Evolutionary conservation across 345 rosid species (phyloP).

Genomic region (Stellera chamaejasme): DNA sequence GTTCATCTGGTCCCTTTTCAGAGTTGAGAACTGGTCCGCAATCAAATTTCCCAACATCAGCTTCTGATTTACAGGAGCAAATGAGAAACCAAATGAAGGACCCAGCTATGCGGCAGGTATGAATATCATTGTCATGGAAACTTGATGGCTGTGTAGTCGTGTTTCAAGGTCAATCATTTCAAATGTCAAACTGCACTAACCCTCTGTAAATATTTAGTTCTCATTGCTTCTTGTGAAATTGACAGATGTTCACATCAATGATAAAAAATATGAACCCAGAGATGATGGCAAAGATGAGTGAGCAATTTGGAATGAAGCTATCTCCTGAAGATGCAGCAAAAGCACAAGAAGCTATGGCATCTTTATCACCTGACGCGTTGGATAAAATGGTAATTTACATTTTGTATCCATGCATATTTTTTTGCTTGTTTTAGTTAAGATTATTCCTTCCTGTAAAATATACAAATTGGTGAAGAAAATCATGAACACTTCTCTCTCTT

Average conservation of each 20-base stretch:
- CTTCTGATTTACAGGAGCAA: slow-evolving; percentile 78
- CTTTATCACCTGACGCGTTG: slow-evolving; percentile 72
- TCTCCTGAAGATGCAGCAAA: slow-evolving; percentile 79
- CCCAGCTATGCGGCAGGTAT: slow-evolving; percentile 90
- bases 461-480: not conserved
- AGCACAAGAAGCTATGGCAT: slow-evolving; percentile 90
- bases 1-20: slow-evolving; percentile 37
- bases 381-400: slow-evolving; percentile 69
- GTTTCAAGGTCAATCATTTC: no score
- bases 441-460: not conserved
- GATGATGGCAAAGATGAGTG: slow-evolving; percentile 93
- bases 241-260: slow-evolving; percentile 83
- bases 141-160: not conserved
- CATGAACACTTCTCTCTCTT: not conserved
- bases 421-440: not conserved
- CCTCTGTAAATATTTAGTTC: no score
- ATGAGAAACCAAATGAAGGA: slow-evolving; percentile 91
- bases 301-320: slow-evolving; percentile 83
- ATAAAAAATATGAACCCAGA: slow-evolving; percentile 89
- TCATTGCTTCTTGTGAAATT: slow-evolving; percentile 10
- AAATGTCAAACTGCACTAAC: no score
- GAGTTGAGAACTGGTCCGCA: slow-evolving; percentile 34
- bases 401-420: no score
- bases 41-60: slow-evolving; percentile 45
- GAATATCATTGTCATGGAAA: not conserved